Evolutionary conservation across 2,329 filamentous ascomycete species (phyloP), one percentile per base, ranked within the genome.

Genomic region (Aotearoamyces nothofagi): DNA sequence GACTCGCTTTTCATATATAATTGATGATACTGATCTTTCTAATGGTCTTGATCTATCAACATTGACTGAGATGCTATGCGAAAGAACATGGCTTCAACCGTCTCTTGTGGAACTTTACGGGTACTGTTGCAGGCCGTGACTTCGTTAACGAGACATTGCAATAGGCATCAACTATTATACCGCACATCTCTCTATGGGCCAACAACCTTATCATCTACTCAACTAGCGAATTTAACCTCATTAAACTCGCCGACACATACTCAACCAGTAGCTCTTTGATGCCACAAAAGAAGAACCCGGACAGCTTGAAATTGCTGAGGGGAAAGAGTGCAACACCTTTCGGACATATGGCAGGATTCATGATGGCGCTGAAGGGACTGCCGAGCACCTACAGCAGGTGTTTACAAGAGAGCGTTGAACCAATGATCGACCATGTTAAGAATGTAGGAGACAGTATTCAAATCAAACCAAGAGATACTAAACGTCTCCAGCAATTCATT

Each of bases 341-440:
- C 46, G 83, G 82, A 15, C 76, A 83, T 39, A 79, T 87, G 71
- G 69, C 78, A 4, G 81, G 80, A 19, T 56, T 90, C 39, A 82
- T 82, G 66, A 75, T 74, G 57, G 80, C 73, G 10, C 53, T 58
- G 30, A 66, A 67, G 51, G 78, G 77, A 31, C 67, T 90, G 15
- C 79, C 80, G 2, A 78, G 69, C 24, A 83, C 78, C 3, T 92
- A 92, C 61, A 87, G 92, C 61, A 92, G 92, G 56, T 82, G 92
- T 52, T 55, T 92, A 12, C 81, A 92, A 54, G 81, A 92, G 56
- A 75, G 70, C 32, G 74, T 79, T 38, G 78, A 87, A 60, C 75
- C 78, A 11, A 69, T 92, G 55, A 68, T 90, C 29, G 79, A 87
- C 51, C 69, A 75, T 50, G 68, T 84, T 55, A 78, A 82, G 63